Evolutionary conservation across 2,329 filamentous ascomycete species (phyloP), one percentile per base, ranked within the genome.

Genomic region (Ilyonectria mors-panacis): DNA sequence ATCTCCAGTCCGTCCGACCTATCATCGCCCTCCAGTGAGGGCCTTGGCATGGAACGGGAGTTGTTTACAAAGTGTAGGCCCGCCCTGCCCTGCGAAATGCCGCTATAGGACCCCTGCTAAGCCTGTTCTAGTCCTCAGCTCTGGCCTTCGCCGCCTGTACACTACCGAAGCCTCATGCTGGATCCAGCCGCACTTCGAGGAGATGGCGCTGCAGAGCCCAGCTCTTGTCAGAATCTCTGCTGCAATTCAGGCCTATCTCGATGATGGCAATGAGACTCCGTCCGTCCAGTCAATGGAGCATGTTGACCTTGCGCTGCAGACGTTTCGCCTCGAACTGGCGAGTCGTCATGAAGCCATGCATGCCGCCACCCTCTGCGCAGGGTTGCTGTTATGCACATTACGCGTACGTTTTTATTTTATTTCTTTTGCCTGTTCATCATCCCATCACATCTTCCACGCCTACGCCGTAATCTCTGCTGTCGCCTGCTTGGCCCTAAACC

Each of bases 161-260:
- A 47, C 73, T 5, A 74, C 73, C 28, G 71, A 75, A 51, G 63
- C 70, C 8, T 53, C 53, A 44, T 74, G 66, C 6, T 75, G 73
- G 73, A 35, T 75, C 30, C 73, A 71, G 9, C 68, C 70, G 1
- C 74, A 73, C 47, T 75, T 75, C 13, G 61, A 65, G 26, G 70
- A 71, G 37, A 74, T 75, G 73, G 71, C 70, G n/a, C 60, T 60
- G 15, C 63, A 75, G 45, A 75, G 73, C 42, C 73, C 73, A 0
- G 73, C 73, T 1, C 19, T 75, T 1, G 44, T 75, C 13, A 66
- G 67, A 39, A 70, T 75, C 4, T 62, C 65, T 1, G 68, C 63
- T 2, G 73, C 73, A 0, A 74, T 75, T 48, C 73, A 75, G 53
- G 70, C 62, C 2, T 75, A 75, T 23, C 17, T 75, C 8, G 73